Evolutionary conservation across 805 yeast species (phyloP).

Genomic region (Sugiyamaella americana): DNA sequence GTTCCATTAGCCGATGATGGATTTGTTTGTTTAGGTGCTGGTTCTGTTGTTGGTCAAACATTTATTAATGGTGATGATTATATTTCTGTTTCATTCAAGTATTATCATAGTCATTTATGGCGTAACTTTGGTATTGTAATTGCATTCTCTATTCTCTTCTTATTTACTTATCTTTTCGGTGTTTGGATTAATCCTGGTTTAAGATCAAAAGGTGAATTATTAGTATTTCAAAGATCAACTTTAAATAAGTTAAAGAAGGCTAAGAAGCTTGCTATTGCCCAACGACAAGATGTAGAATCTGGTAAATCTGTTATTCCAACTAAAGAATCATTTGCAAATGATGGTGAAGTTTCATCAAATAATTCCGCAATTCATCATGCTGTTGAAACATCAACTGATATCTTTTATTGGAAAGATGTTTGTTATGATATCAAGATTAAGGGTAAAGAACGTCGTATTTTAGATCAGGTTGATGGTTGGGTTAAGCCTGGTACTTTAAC

Average conservation of each 20-base stretch:
- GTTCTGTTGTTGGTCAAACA: slow-evolving; percentile 47
- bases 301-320: slow-evolving; percentile 16
- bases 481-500: slow-evolving; percentile 78
- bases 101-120: slow-evolving; percentile 48
- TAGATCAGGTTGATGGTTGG: slow-evolving; percentile 70
- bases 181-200: slow-evolving; percentile 40
- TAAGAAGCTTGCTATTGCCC: slow-evolving; percentile 19
- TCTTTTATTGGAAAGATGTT: slow-evolving; percentile 74
- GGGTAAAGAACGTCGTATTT: slow-evolving; percentile 48
- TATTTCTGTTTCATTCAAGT: slow-evolving; percentile 40
- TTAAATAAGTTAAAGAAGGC: slow-evolving; percentile 18
- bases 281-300: slow-evolving; percentile 28
- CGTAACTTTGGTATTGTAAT: slow-evolving; percentile 57
- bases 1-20: slow-evolving; percentile 24
- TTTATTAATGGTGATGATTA: slow-evolving; percentile 50
- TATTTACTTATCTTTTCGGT: slow-evolving; percentile 45
- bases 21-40: slow-evolving; percentile 51
- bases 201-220: slow-evolving; percentile 51
- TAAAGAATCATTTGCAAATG: slow-evolving; percentile 1
- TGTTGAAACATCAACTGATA: slow-evolving; percentile 25
- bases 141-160: slow-evolving; percentile 51
- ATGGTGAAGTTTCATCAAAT: slow-evolving; percentile 1
- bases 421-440: slow-evolving; percentile 59
- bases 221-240: slow-evolving; percentile 39
- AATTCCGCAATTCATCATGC: slow-evolving; percentile 1